Conservation (phyloP, 2,329 filamentous ascomycete species). For the Westerdykella aurantiaca region DNA sequence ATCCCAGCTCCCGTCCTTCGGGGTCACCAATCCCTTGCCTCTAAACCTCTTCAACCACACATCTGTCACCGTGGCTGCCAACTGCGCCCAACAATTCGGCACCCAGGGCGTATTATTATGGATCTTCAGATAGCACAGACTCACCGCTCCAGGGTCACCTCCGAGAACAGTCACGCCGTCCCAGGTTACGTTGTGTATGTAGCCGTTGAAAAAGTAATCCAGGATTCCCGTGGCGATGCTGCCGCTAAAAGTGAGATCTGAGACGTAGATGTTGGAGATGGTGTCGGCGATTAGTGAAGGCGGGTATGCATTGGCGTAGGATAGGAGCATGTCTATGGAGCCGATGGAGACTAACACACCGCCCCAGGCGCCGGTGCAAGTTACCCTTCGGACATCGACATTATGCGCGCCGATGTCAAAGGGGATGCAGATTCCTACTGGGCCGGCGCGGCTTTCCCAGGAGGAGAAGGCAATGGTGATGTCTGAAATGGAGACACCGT, state of each 20-base stretch:
- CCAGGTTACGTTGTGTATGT: constrained; percentile 5
- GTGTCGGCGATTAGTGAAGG: constrained; percentile 7
- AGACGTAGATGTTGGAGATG: constrained; percentile 23
- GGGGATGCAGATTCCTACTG: constrained; percentile 33
- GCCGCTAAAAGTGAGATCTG: constrained; percentile 3
- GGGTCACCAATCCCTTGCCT: neutral
- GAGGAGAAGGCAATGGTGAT: constrained; percentile 33
- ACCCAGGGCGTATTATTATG: constrained; percentile 1
- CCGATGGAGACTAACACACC: constrained; percentile 43
- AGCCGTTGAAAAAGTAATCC: neutral
- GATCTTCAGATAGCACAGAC: constrained; percentile 1
- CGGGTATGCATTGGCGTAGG: constrained; percentile 37
- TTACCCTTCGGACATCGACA: constrained; percentile 38
- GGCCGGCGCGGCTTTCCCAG: neutral
- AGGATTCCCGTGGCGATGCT: constrained; percentile 2
- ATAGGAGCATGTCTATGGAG: constrained; percentile 32
- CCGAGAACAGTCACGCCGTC: constrained; percentile 5
- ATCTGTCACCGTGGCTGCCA: neutral
- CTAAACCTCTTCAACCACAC: constrained; percentile 2
- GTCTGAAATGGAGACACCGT: constrained; percentile 36
- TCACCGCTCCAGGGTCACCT: neutral
- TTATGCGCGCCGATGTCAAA: constrained; percentile 41
- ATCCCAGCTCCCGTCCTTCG: neutral
- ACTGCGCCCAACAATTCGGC: neutral
- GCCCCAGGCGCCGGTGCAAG: constrained; percentile 46